Percentiles rank a stretch among this genome's conserved stretches.
Evolutionary conservation across 768 basidiomycete species (phyloP).

Genomic region (Collybia sp.): DNA sequence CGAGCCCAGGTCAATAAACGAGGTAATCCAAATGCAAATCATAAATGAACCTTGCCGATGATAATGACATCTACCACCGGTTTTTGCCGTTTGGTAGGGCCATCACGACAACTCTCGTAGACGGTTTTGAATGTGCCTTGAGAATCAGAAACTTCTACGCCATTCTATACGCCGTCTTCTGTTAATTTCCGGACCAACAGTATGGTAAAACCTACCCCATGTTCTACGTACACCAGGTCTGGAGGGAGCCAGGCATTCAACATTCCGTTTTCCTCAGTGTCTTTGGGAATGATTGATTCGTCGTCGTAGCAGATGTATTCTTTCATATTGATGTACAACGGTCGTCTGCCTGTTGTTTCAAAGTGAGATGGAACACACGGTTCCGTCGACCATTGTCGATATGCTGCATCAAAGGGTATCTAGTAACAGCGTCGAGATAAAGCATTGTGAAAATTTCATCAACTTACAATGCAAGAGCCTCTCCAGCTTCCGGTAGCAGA

Average conservation of each 20-base stretch:
- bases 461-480: constrained; percentile 42
- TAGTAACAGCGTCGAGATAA: constrained; percentile 11
- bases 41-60: constrained; percentile 42
- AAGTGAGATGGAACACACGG: constrained; percentile 27
- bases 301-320: constrained; percentile 41
- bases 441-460: neutral
- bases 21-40: neutral
- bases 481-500: constrained; percentile 44
- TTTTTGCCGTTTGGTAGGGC: constrained; percentile 11
- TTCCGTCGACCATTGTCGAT: constrained; percentile 29
- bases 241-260: constrained; percentile 43
- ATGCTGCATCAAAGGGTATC: constrained; percentile 34
- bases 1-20: constrained; percentile 4
- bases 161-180: constrained; percentile 46
- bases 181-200: constrained; percentile 20
- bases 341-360: constrained; percentile 31
- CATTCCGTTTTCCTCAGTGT: constrained; percentile 28
- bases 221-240: constrained; percentile 28
- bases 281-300: constrained; percentile 25
- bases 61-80: constrained; percentile 44
- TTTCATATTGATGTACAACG: constrained; percentile 43
- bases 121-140: constrained; percentile 27
- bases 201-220: constrained; percentile 30
- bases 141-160: constrained; percentile 33
- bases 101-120: constrained; percentile 32